A percentile compares a stretch with the other conserved stretches of the same genome.
Conservation (phyloP, 805 yeast genomes). For the Sugiyamaella lignohabitans region DNA sequence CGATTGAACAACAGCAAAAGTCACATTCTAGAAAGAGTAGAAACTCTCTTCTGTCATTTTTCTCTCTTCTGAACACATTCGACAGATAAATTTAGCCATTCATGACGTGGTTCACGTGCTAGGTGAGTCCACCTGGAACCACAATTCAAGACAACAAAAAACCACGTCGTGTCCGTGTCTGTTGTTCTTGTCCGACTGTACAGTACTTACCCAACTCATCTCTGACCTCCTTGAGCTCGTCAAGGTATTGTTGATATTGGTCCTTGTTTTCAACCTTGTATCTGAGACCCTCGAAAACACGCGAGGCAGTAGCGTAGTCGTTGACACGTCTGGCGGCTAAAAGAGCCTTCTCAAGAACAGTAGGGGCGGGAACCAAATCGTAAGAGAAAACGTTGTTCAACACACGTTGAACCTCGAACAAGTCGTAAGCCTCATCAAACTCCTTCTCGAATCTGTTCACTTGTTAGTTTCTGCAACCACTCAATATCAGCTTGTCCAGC, state of each 20-base stretch:
- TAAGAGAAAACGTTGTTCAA: conserved; percentile 97
- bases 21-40: too few species aligned
- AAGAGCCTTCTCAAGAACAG: conserved; percentile 90
- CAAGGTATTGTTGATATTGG: conserved; percentile 94
- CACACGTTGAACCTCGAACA: conserved; percentile 86
- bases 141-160: too few species aligned
- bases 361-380: conserved; percentile 97
- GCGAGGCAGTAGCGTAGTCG: conserved; percentile 97
- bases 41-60: background rate
- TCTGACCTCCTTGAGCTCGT: conserved; percentile 86
- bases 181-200: background rate
- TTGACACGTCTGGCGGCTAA: conserved; percentile 98
- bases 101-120: too few species aligned
- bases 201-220: conserved; percentile 65
- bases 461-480: conserved; percentile 2
- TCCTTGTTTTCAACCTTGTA: conserved; percentile 91
- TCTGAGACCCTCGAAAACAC: conserved; percentile 93
- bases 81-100: background rate
- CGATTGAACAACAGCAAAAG: too few species aligned
- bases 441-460: conserved; percentile 73
- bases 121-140: too few species aligned
- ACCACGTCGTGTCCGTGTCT: background rate
- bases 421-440: conserved; percentile 87
- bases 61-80: background rate
- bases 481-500: too few species aligned